Base-by-base conservation (phyloP, 768 basidiomycete genomes). In the Lentinula lateritia region DNA sequence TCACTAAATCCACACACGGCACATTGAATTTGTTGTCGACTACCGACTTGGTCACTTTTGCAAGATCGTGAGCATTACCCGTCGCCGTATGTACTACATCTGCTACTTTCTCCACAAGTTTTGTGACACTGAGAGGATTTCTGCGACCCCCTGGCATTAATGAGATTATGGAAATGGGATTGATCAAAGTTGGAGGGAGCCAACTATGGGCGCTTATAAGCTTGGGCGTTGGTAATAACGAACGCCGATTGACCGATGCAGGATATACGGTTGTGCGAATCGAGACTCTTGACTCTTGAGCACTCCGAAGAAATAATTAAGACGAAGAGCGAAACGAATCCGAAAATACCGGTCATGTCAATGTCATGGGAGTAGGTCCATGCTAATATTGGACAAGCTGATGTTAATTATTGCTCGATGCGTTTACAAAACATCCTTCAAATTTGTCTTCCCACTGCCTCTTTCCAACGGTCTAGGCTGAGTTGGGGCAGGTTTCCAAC, bases 401-500 rank as follows among this genome's bases (percentile, higher is more conserved):
- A 28, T 28, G 28, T 28, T 28, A 28, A 28, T 28, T 28, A 28
- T 28, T 28, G 28, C 28, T 28, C 28, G 28, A 28, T 28, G 28
- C 28, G 28, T 28, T 28, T 28, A 80, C 20, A 91, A 72, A 10
- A 86, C 76, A 34, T 90, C 85, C 67, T 84, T 85, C 38, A 92
- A 72, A 65, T 76, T 88, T 12, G 78, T 84, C 67, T 84, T 71
- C 1, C 77, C 89, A 1, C 83, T 77, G 18, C 90, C 89, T 65
- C 88, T 74, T 62, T 84, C 79, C 2, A 90, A 74, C 1, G 90
- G 80, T 68, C 86, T 83, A 3, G 83, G 86, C 69, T 92, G 90
- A 16, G 71, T 80, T 0, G 83, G 78, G 0, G 83, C 78, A 13
- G 90, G 90, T 66, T 89, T 93, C 91, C 91, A 93, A 34, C 92